Conservation (phyloP, 208 protist species). For the Acanthamoeba royreba region DNA sequence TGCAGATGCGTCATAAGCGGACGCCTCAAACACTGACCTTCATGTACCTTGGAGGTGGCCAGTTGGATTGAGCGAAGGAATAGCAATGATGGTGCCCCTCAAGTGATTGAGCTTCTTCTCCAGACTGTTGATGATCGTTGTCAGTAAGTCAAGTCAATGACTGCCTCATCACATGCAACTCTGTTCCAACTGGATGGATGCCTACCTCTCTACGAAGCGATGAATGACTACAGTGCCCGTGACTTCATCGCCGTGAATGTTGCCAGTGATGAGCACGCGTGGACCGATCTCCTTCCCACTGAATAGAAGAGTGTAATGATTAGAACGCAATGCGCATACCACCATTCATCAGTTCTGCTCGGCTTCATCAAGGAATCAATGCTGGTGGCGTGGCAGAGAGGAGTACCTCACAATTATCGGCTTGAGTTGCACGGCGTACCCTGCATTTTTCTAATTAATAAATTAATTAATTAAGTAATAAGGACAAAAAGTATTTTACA, state of each 20-base stretch:
- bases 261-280: background rate
- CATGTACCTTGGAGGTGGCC: background rate
- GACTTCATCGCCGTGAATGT: background rate
- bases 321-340: background rate
- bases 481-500: background rate
- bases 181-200: background rate
- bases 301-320: background rate
- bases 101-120: background rate
- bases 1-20: background rate
- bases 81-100: background rate
- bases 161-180: too few relatives aligned
- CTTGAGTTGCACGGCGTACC: background rate
- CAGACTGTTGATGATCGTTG: background rate
- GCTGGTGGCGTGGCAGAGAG: too few relatives aligned
- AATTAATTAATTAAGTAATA: background rate
- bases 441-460: background rate
- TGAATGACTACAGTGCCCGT: background rate
- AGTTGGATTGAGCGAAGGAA: background rate
- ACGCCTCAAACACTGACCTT: background rate
- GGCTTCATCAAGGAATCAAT: background rate
- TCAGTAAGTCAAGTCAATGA: background rate
- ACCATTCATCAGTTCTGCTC: background rate
- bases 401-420: background rate
- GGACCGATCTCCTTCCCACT: background rate
- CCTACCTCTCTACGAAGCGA: background rate